phyloP scores from a whole-genome alignment of 495 filamentous ascomycete species.

The Chaetomidium leptoderma region DNA sequence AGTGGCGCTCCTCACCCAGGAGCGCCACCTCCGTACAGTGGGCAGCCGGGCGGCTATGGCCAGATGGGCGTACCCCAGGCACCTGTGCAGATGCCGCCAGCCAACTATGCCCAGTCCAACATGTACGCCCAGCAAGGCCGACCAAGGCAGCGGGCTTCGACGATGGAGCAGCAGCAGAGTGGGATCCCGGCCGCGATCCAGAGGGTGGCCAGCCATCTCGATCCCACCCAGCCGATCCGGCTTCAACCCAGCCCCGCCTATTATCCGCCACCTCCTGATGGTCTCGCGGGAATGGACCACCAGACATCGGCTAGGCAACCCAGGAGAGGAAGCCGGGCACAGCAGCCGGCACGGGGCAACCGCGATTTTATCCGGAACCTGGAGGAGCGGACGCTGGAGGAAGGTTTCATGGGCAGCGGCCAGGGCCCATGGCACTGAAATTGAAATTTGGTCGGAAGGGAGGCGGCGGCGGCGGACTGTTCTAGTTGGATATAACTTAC shows the following conservation, averaged over 20 bases:
- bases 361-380: conserved; percentile 89
- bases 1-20: conserved; percentile 55
- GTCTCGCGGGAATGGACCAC: conserved; percentile 51
- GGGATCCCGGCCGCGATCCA: conserved; percentile 92
- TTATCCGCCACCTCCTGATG: conserved; percentile 92
- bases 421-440: conserved; percentile 52
- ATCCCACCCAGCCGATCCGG: conserved; percentile 90
- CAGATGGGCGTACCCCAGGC: conserved; percentile 69
- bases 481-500: not conserved
- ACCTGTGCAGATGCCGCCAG: conserved; percentile 62
- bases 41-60: conserved; percentile 66
- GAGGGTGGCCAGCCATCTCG: conserved; percentile 92
- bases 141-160: conserved; percentile 82
- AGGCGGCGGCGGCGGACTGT: not conserved
- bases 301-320: conserved; percentile 59
- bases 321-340: conserved; percentile 71
- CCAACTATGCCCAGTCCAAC: conserved; percentile 63
- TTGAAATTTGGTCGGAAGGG: not conserved
- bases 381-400: conserved; percentile 89
- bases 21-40: conserved; percentile 81
- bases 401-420: conserved; percentile 56
- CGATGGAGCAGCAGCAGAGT: conserved; percentile 87
- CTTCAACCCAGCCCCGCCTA: conserved; percentile 96
- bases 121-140: conserved; percentile 66
- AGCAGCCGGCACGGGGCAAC: conserved; percentile 49